A percentile compares a stretch with the other conserved stretches of the same genome.
Conservation (phyloP, 805 yeast genomes). For the Kodamaea fukazawae region DNA sequence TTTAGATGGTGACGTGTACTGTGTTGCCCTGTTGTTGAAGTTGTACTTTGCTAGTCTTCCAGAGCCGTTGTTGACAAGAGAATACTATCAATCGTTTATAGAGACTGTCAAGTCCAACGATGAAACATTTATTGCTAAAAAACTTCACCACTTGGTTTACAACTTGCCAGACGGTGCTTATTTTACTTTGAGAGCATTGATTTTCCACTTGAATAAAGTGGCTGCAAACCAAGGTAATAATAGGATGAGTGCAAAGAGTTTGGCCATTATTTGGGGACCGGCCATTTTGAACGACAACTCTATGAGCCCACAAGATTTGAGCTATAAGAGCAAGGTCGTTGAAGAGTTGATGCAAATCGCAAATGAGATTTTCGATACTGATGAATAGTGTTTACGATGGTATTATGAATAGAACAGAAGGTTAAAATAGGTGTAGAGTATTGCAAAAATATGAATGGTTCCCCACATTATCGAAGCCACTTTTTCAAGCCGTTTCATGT, state of each 20-base stretch:
- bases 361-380: constrained; percentile 62
- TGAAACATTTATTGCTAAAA: constrained; percentile 54
- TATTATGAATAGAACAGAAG: no score
- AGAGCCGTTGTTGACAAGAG: constrained; percentile 74
- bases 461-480: no score
- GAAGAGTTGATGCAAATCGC: constrained; percentile 85
- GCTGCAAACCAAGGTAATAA: constrained; percentile 59
- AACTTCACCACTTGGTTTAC: constrained; percentile 84
- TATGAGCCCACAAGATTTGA: constrained; percentile 67
- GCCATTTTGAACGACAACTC: constrained; percentile 69
- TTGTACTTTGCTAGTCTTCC: constrained; percentile 82
- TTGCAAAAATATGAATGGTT: no score
- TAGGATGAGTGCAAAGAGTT: constrained; percentile 77
- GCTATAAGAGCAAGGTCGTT: constrained; percentile 70
- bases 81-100: constrained; percentile 59
- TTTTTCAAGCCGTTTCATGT: no score
- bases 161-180: constrained; percentile 93
- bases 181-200: constrained; percentile 79
- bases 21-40: constrained; percentile 85
- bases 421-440: no score
- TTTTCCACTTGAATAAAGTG: constrained; percentile 81
- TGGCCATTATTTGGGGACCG: constrained; percentile 96
- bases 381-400: constrained; percentile 17
- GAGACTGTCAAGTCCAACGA: constrained; percentile 58
- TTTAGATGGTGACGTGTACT: constrained; percentile 77